phyloP scores from a whole-genome alignment of 2,329 filamentous ascomycete genomes.

The Fusarium sterilihyphosum region DNA sequence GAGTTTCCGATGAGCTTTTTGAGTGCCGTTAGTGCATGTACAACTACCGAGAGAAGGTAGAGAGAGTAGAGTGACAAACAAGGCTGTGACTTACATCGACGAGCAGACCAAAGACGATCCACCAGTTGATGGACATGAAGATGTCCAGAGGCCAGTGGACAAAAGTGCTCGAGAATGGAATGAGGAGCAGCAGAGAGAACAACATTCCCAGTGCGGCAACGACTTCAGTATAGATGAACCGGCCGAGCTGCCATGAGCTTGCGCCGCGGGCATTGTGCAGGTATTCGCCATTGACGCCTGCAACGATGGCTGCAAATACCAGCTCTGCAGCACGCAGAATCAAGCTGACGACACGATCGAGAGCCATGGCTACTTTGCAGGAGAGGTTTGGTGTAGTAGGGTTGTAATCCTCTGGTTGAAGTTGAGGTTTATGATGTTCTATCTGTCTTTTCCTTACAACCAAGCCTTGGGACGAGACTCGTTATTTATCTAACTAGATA shows the following conservation, averaged over 20 bases:
- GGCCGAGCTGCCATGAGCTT: constrained; percentile 64
- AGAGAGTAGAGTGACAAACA: background rate
- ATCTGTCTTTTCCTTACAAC: background rate
- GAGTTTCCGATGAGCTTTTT: constrained; percentile 54
- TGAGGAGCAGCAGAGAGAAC: constrained; percentile 75
- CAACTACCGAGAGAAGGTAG: background rate
- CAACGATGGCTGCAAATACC: constrained; percentile 76
- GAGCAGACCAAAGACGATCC: constrained; percentile 73
- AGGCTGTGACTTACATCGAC: constrained; percentile 62
- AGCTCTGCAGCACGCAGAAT: constrained; percentile 61
- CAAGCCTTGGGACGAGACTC: constrained; percentile 4
- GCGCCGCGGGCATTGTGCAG: constrained; percentile 61
- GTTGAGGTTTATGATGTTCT: background rate
- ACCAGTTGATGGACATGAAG: constrained; percentile 75
- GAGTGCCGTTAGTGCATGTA: constrained; percentile 11
- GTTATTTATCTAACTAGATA: constrained; percentile 40
- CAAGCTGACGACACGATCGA: constrained; percentile 54
- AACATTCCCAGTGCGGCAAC: constrained; percentile 76
- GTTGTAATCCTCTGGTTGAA: background rate
- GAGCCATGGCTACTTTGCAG: constrained; percentile 45
- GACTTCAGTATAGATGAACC: constrained; percentile 80
- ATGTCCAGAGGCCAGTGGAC: constrained; percentile 77
- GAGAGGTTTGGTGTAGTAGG: background rate
- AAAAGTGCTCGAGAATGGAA: constrained; percentile 75
- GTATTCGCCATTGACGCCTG: constrained; percentile 74